Evolutionary conservation across 768 basidiomycete genomes (phyloP), one percentile per base, ranked within the genome.

Genomic region (Trametes coccinea): DNA sequence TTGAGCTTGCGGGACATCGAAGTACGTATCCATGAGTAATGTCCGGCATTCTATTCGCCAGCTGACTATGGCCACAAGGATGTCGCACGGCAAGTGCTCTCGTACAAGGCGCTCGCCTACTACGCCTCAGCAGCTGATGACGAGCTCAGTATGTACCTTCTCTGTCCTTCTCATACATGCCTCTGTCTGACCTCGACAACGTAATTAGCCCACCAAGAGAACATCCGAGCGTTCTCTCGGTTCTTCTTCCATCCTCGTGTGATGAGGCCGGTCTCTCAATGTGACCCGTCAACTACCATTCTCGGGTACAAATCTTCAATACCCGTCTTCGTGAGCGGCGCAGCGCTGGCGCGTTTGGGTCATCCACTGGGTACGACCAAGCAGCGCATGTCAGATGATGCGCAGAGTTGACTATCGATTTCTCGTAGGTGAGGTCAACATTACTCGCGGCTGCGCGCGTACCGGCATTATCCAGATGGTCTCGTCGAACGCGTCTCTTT

Each of bases 241-340:
- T 88, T 93, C 73, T 96, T 93, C 79, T 95, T 96, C 74, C 81
- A 86, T 56, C 86, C 95, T 14, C 86, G 94, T 27, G 84, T 98
- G 41, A 84, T 93, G 84, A 84, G 81, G 50, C 74, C 82, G 3
- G 82, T 91, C 8, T 82, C 84, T 3, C 71, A 75, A 50, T 85
- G 86, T 62, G 84, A 90, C 72, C 83, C 87, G 17, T 88, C 89
- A 0, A 89, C 89, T 9, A 85, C 79, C 5, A 86, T 92, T 61
- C 85, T 95, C 48, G 86, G 92, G 13, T 86, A 82, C 71, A 78
- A 77, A 52, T 84, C 86, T 22, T 81, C 84, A 1, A 82, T 96
- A 51, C 95, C 95, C 0, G 78, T 97, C 5, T 94, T 92, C 70
- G 88, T 92, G 51, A 86, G 85, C 51, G 92, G 88, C 34, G 89